Evolutionary conservation across 2,329 filamentous ascomycete species (phyloP).

Genomic region (Aspergillus felis): DNA sequence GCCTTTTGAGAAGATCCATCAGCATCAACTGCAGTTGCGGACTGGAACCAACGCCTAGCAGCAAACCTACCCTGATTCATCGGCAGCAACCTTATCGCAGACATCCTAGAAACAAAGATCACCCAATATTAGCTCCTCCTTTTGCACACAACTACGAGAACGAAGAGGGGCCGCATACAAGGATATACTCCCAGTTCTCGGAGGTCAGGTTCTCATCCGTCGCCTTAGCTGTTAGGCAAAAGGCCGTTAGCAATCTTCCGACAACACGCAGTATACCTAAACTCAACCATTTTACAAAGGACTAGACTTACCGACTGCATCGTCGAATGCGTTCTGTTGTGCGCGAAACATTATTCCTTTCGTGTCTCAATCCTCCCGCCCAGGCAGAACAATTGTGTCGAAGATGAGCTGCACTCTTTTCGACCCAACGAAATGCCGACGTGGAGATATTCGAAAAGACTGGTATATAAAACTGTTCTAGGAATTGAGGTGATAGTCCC

Average conservation of each 20-base stretch:
- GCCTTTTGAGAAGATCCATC: constrained; percentile 34
- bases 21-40: constrained; percentile 5
- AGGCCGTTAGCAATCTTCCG: constrained; percentile 21
- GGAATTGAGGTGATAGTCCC: background rate
- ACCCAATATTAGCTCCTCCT: constrained; percentile 13
- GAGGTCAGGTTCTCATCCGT: constrained; percentile 97
- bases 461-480: background rate
- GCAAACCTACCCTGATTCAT: constrained; percentile 44
- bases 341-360: constrained; percentile 52
- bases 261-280: background rate
- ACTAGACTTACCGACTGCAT: constrained; percentile 58
- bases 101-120: constrained; percentile 46
- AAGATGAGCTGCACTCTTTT: background rate
- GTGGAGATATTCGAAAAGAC: background rate
- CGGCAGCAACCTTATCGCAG: constrained; percentile 54
- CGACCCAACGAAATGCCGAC: background rate
- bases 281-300: background rate
- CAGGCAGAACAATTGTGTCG: background rate
- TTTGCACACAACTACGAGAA: background rate
- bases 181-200: constrained; percentile 71
- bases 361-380: constrained; percentile 5
- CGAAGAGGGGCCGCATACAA: constrained; percentile 40
- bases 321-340: constrained; percentile 66
- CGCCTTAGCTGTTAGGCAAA: constrained; percentile 60
- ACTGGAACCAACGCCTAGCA: background rate